These are phyloP conservation scores for Candida sphagnicola DNA, from an alignment of 805 yeast genomes.

Conservation along the genomic window DNA sequence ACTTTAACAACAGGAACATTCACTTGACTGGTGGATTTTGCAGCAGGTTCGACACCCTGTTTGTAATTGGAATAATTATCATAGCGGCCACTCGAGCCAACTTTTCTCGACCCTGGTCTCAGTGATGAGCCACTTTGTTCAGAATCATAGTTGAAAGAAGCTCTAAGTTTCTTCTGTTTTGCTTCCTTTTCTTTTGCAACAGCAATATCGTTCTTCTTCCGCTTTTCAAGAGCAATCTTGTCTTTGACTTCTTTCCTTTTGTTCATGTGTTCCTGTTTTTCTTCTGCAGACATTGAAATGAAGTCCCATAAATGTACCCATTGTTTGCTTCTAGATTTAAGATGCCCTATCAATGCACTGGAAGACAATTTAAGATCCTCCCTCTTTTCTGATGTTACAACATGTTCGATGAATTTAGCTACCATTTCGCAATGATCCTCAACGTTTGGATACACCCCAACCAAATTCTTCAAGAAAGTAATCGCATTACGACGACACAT, in stretches of 20 bases:
- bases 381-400: conserved; percentile 54
- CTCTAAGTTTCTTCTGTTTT: conserved; percentile 9
- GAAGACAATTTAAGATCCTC: conserved; percentile 81
- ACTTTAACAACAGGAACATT: neutral
- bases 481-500: conserved; percentile 80
- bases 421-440: conserved; percentile 61
- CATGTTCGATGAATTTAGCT: conserved; percentile 41
- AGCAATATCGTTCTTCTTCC: conserved; percentile 9
- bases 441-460: conserved; percentile 62
- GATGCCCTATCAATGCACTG: conserved; percentile 63
- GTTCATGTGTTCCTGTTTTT: conserved; percentile 22
- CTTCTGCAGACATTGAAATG: conserved; percentile 45
- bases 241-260: conserved; percentile 17
- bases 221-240: conserved; percentile 15
- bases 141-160: conserved; percentile 7
- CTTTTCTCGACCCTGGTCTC: conserved; percentile 6
- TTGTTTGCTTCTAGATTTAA: conserved; percentile 48
- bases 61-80: conserved; percentile 27
- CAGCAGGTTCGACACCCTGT: conserved; percentile 4
- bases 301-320: conserved; percentile 59
- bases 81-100: conserved; percentile 18
- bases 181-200: conserved; percentile 8
- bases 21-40: neutral
- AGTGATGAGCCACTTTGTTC: conserved; percentile 4
- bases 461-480: conserved; percentile 64